Evolutionary conservation across 2,329 filamentous ascomycete species (phyloP).

Genomic region (Ceratocystis harringtonii): DNA sequence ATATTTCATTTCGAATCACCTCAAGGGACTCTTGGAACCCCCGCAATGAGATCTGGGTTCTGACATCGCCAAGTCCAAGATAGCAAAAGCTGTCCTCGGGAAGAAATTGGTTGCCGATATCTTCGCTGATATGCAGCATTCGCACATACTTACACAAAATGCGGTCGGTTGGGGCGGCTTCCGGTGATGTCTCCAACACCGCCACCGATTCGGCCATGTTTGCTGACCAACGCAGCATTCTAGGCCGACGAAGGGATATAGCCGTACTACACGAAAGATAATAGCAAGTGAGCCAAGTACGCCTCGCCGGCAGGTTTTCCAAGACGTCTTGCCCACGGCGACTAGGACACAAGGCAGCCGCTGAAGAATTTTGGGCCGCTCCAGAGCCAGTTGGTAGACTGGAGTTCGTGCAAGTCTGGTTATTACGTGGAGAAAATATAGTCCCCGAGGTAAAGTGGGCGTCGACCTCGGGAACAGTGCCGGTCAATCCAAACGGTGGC

Average conservation of each 20-base stretch:
- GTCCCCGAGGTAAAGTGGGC: neutral
- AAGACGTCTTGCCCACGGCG: constrained; percentile 19
- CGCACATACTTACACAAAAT: constrained; percentile 45
- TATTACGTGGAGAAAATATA: neutral
- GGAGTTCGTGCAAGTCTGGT: too few species aligned
- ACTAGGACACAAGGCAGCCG: constrained; percentile 18
- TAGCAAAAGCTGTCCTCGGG: constrained; percentile 47
- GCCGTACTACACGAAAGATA: constrained; percentile 44
- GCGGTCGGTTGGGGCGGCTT: constrained; percentile 41
- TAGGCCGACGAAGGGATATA: constrained; percentile 46
- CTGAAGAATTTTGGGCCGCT: neutral
- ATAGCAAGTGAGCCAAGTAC: constrained; percentile 46
- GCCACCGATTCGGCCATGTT: constrained; percentile 48
- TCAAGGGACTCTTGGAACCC: constrained; percentile 50
- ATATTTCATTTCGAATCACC: constrained; percentile 41
- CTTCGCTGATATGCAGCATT: constrained; percentile 50
- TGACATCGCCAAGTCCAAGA: constrained; percentile 43
- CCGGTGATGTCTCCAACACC: constrained; percentile 37
- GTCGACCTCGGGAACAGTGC: neutral
- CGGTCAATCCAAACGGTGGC: neutral
- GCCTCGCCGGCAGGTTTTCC: constrained; percentile 26
- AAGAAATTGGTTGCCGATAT: constrained; percentile 50
- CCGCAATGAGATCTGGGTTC: constrained; percentile 48
- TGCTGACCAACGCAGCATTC: constrained; percentile 42
- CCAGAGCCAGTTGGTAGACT: too few species aligned